These are phyloP conservation scores for Aspergillus sp. DNA, from an alignment of 2,329 filamentous ascomycete species.

Conservation along the genomic window DNA sequence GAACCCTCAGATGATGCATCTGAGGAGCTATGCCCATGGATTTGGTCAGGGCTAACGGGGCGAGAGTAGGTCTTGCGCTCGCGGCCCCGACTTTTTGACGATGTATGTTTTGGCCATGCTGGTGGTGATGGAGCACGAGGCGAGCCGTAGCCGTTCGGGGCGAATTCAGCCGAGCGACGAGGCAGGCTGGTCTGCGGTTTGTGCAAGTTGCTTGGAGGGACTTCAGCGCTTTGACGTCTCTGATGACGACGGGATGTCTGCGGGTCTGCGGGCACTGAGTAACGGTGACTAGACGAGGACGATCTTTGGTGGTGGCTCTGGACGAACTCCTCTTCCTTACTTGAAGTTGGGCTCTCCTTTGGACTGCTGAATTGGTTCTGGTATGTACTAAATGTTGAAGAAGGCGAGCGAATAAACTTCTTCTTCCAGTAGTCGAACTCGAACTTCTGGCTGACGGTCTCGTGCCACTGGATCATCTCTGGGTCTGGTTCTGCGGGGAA, in stretches of 20 bases:
- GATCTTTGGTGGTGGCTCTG: slow-evolving; percentile 15
- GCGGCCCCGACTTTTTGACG: slow-evolving; percentile 22
- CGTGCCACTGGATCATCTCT: slow-evolving; percentile 85
- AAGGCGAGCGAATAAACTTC: slow-evolving; percentile 34
- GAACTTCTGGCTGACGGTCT: slow-evolving; percentile 69
- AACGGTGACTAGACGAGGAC: slow-evolving; percentile 18
- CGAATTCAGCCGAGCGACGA: slow-evolving; percentile 18
- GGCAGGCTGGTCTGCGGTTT: slow-evolving; percentile 21
- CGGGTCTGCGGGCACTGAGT: slow-evolving; percentile 21
- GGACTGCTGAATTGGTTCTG: slow-evolving; percentile 31
- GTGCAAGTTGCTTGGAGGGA: slow-evolving; percentile 17
- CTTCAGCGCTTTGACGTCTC: slow-evolving; percentile 24
- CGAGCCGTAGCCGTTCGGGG: slow-evolving; percentile 20
- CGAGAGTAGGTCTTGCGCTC: slow-evolving; percentile 20
- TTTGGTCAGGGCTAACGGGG: slow-evolving; percentile 20
- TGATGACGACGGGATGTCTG: slow-evolving; percentile 22
- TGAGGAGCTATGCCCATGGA: slow-evolving; percentile 23
- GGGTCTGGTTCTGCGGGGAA: slow-evolving; percentile 73
- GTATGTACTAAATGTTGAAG: slow-evolving; percentile 29
- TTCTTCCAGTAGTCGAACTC: slow-evolving; percentile 58
- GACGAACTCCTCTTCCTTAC: slow-evolving; percentile 24
- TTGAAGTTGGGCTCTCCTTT: slow-evolving; percentile 25
- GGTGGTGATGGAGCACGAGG: slow-evolving; percentile 30
- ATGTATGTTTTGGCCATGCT: slow-evolving; percentile 18
- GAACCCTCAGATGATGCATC: slow-evolving; percentile 33